Base-by-base conservation (phyloP, 805 yeast genomes). In the Saccharomyces eubayanus region DNA sequence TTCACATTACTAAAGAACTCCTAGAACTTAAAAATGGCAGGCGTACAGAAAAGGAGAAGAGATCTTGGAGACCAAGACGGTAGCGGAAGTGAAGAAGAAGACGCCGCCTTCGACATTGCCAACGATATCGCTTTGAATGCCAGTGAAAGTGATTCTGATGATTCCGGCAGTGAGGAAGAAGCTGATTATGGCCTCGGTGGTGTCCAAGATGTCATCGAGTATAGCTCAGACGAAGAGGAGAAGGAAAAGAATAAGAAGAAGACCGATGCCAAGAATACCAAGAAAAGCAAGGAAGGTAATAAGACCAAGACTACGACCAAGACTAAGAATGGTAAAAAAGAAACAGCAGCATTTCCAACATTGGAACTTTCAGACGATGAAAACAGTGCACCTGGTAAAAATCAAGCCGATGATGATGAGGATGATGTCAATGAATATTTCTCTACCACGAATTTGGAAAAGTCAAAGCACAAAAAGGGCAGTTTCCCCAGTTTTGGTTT, bases 401-500 rank as follows among this genome's bases (percentile, higher is more conserved):
- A 60, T 50, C 72, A 72, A 48, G 73, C 71, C 3, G 66, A 65
- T 2, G 72, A 71, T 16, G 78, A 74, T 51, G 78, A 75, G 51
- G 77, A 76, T 27, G 82, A 78, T 46, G 68, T 77, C 43, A 73
- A 77, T 43, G 76, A 70, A n/a, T 76, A 74, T 59, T 73, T 73
- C 56, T 64, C 69, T 6, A 68, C 69, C 36, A 65, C 74, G 67
- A 57, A 57, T 14, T 43, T 53, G 16, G 63, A 59, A 72, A 63
- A 65, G 28, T 54, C 58, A n/a, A 69, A 70, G 53, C 65, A 57
- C 70, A 74, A 87, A 66, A 78, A 79, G 51, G 96, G 97, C 41
- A 80, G 95, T 28, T 92, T 92, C 74, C 89, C 89, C 3, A 85
- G 96, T 48, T 87, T 92, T 72, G 97, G 98, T 1, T 77, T 94